These are phyloP conservation scores for Termitomyces sp. DNA, from an alignment of 768 basidiomycete genomes.

Conservation along the genomic window DNA sequence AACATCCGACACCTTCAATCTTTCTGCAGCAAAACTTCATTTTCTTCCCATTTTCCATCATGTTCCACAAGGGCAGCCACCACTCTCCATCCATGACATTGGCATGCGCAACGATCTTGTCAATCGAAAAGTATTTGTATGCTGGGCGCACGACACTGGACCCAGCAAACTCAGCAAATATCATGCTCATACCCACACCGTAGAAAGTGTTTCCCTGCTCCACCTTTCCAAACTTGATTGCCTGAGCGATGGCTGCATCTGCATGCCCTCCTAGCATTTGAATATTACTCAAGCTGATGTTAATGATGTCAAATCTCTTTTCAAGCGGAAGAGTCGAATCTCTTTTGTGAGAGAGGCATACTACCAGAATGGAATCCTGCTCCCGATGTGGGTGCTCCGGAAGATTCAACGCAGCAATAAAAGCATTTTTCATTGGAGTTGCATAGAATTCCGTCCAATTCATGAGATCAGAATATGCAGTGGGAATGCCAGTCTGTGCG, in stretches of 20 bases:
- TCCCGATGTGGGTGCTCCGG: not conserved
- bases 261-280: not conserved
- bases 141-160: not conserved
- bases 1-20: constrained; percentile 3
- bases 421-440: not conserved
- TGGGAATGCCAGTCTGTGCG: not conserved
- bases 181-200: not conserved
- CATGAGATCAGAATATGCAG: not conserved
- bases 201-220: not conserved
- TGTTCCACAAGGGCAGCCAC: constrained; percentile 1
- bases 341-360: not conserved
- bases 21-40: constrained; percentile 3
- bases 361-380: not conserved
- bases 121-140: not conserved
- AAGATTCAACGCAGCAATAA: not conserved
- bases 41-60: constrained; percentile 5
- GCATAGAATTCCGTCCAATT: not conserved
- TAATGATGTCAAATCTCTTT: not conserved
- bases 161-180: not conserved
- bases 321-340: not conserved
- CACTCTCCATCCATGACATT: not conserved
- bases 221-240: not conserved
- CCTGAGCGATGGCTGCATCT: not conserved
- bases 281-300: not conserved
- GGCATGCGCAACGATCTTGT: not conserved